These are phyloP conservation scores for Scutellaria barbata DNA, from an alignment of 257 asterid genomes.

Conservation along the genomic window DNA sequence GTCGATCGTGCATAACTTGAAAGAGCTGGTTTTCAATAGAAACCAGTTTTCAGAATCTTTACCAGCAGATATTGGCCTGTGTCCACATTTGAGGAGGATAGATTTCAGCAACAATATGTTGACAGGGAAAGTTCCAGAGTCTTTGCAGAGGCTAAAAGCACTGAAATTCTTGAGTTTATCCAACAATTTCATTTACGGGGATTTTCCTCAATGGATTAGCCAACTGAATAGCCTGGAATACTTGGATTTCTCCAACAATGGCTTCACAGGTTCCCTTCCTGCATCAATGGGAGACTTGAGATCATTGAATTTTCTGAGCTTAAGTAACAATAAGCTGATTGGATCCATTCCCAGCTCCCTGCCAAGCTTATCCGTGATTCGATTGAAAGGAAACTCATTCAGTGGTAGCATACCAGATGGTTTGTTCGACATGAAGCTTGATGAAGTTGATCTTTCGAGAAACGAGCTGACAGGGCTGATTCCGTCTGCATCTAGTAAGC, in stretches of 20 bases:
- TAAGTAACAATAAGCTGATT: conserved; percentile 52
- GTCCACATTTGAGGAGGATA: conserved; percentile 64
- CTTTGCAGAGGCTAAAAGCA: conserved; percentile 53
- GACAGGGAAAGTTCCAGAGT: conserved; percentile 56
- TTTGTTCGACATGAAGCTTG: conserved; percentile 65
- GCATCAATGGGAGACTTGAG: conserved; percentile 57
- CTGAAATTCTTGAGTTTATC: conserved; percentile 52
- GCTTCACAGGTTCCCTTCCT: conserved; percentile 62
- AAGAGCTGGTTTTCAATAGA: conserved; percentile 53
- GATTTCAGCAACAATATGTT: conserved; percentile 64
- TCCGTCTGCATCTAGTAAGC: conserved; percentile 62
- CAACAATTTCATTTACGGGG: conserved; percentile 61
- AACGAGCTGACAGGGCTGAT: conserved; percentile 64
- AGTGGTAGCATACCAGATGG: conserved; percentile 63
- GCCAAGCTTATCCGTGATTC: conserved; percentile 52
- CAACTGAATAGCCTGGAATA: conserved; percentile 51
- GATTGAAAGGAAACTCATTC: conserved; percentile 60
- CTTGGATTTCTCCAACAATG: conserved; percentile 66
- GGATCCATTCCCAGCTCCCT: conserved; percentile 69
- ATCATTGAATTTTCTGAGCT: conserved; percentile 45
- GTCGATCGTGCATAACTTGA: conserved; percentile 63
- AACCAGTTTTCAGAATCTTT: conserved; percentile 71
- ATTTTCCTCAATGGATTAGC: conserved; percentile 75
- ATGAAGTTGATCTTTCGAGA: conserved; percentile 75
- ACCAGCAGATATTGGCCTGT: conserved; percentile 72